A percentile compares a stretch with the other conserved stretches of the same genome.
Conservation (phyloP, 352 stramenopile genomes). For the Phytophthora crassamura region DNA sequence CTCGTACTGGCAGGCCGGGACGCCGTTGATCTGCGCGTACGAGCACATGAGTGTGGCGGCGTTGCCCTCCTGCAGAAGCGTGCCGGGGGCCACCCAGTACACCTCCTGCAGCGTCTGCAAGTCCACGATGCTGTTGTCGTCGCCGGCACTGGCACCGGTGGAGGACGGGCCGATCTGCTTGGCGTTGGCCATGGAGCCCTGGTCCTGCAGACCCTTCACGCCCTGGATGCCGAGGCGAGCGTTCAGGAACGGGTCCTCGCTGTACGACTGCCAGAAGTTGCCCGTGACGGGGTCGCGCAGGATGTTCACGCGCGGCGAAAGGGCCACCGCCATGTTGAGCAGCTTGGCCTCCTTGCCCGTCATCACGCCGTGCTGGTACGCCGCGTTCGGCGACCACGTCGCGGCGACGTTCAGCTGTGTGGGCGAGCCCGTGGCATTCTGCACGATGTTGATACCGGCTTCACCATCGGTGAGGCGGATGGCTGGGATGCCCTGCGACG, state of each 20-base stretch:
- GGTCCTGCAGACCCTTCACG: constrained; percentile 28
- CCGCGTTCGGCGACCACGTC: constrained; percentile 34
- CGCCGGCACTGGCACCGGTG: constrained; percentile 29
- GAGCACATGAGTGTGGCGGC: constrained; percentile 45
- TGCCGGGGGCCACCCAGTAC: constrained; percentile 37
- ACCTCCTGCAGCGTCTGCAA: constrained; percentile 36
- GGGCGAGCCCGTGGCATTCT: constrained; percentile 34
- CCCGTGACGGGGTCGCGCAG: constrained; percentile 31
- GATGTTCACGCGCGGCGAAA: constrained; percentile 42
- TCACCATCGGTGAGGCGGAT: constrained; percentile 38
- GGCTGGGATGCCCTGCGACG: constrained; percentile 31
- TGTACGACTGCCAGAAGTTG: constrained; percentile 47
- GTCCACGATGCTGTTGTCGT: constrained; percentile 37
- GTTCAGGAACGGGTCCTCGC: constrained; percentile 41
- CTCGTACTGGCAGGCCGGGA: constrained; percentile 39
- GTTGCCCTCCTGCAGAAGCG: constrained; percentile 39
- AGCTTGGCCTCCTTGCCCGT: constrained; percentile 42
- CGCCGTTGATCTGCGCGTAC: constrained; percentile 40
- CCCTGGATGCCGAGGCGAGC: constrained; percentile 36
- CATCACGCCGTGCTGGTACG: constrained; percentile 42
- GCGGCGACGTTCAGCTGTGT: constrained; percentile 40
- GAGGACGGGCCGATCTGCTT: constrained; percentile 42
- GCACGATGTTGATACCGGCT: constrained; percentile 40
- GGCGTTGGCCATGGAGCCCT: constrained; percentile 41
- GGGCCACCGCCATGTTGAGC: constrained; percentile 36